A percentile compares a stretch with the other conserved stretches of the same genome.
Conservation (phyloP, 352 stramenopile species). For the Thraustochytrium sp. region DNA sequence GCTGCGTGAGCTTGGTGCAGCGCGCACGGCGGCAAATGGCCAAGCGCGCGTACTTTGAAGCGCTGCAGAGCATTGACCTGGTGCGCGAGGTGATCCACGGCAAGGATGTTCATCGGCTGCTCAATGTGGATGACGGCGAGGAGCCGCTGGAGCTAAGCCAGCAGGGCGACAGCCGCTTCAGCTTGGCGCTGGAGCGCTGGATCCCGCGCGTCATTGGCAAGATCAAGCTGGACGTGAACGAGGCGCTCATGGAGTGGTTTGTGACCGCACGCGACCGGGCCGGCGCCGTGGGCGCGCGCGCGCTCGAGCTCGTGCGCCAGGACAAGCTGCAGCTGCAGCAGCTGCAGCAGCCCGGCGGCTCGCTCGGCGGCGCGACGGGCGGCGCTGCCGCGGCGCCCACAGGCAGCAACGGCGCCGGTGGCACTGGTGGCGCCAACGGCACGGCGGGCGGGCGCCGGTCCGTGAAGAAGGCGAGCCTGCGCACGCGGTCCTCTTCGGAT, state of each 20-base stretch:
- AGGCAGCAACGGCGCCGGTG: background rate
- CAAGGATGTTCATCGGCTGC: constrained; percentile 8
- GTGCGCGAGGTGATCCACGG: constrained; percentile 24
- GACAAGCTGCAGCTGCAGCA: background rate
- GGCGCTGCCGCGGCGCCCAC: background rate
- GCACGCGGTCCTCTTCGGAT: constrained; percentile 12
- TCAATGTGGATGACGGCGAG: background rate
- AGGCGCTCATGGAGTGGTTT: constrained; percentile 27
- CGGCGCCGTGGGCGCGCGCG: background rate
- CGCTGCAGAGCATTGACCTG: constrained; percentile 13
- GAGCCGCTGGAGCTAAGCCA: background rate
- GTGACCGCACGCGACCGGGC: background rate
- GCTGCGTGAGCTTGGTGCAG: background rate
- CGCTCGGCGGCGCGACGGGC: background rate
- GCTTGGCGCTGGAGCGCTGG: background rate
- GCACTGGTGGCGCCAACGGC: no score
- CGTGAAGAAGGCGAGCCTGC: background rate
- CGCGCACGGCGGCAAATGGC: background rate
- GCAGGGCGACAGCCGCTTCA: constrained; percentile 8
- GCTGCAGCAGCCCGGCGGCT: no score
- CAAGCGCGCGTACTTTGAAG: background rate
- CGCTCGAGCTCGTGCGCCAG: background rate
- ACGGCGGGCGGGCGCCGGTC: background rate
- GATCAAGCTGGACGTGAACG: constrained; percentile 28
- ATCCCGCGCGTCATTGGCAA: constrained; percentile 27